phyloP scores from a whole-genome alignment of 768 basidiomycete species.

The Boletus subparvulus region DNA sequence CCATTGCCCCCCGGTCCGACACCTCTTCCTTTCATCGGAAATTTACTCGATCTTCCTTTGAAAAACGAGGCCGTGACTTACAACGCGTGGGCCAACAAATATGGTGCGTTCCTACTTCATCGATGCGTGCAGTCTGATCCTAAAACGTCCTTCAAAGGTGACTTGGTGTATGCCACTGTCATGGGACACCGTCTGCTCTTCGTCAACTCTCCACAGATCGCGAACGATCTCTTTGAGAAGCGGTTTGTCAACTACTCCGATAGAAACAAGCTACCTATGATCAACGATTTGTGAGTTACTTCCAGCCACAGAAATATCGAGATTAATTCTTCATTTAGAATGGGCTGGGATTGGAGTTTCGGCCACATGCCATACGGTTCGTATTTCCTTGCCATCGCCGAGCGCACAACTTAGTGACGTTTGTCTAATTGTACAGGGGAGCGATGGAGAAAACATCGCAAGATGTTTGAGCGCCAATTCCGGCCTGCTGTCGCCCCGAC shows the following conservation, averaged over 20 bases:
- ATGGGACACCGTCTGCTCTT: conserved; percentile 50
- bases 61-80: conserved; percentile 42
- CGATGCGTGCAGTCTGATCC: background rate
- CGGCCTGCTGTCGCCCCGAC: conserved; percentile 41
- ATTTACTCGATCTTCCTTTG: conserved; percentile 47
- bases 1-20: conserved; percentile 57
- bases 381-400: conserved; percentile 2
- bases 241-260: conserved; percentile 57
- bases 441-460: conserved; percentile 52
- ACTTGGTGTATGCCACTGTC: conserved; percentile 52
- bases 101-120: conserved; percentile 25
- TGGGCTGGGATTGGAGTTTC: conserved; percentile 51
- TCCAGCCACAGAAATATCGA: background rate
- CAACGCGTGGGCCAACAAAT: conserved; percentile 39
- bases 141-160: conserved; percentile 33
- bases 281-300: conserved; percentile 45
- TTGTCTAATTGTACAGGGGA: conserved; percentile 37
- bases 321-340: conserved; percentile 33
- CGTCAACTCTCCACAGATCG: conserved; percentile 46
- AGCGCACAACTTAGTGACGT: background rate
- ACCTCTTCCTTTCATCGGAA: conserved; percentile 52
- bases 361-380: conserved; percentile 54
- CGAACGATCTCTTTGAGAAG: conserved; percentile 57
- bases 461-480: conserved; percentile 53
- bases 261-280: conserved; percentile 47